Percentiles rank a stretch among this genome's conserved stretches.
Conservation (phyloP, 805 yeast species). For the Kuraishia molischiana region DNA sequence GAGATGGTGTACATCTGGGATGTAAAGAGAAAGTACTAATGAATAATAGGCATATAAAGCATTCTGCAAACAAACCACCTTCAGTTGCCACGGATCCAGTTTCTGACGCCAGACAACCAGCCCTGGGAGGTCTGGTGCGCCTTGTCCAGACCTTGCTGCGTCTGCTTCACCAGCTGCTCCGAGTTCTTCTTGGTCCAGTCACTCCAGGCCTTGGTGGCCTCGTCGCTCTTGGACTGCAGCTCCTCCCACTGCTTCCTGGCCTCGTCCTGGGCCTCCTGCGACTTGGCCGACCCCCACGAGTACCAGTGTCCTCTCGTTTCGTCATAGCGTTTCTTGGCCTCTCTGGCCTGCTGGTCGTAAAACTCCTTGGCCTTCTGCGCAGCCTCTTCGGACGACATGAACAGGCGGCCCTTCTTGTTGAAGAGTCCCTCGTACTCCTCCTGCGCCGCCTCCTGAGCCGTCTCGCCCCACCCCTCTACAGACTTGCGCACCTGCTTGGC, state of each 20-base stretch:
- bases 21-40: neutral
- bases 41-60: too few species aligned
- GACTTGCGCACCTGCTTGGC: constrained; percentile 25
- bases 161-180: constrained; percentile 7
- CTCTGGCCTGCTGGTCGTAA: constrained; percentile 12
- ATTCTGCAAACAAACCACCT: neutral
- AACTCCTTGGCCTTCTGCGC: constrained; percentile 13
- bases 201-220: constrained; percentile 13
- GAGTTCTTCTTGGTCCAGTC: constrained; percentile 1
- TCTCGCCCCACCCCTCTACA: constrained; percentile 13
- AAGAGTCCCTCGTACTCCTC: constrained; percentile 3
- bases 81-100: constrained; percentile 9
- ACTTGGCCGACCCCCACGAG: constrained; percentile 18
- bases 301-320: constrained; percentile 18
- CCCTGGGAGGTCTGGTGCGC: constrained; percentile 14
- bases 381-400: constrained; percentile 9
- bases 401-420: neutral
- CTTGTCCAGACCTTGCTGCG: constrained; percentile 9
- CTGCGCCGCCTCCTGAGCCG: constrained; percentile 3
- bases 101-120: constrained; percentile 9
- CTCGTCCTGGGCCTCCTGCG: constrained; percentile 16
- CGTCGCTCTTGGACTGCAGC: constrained; percentile 10
- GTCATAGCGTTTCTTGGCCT: constrained; percentile 17
- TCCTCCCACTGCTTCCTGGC: constrained; percentile 15
- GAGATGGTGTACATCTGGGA: constrained; percentile 91